Conservation (phyloP, 768 basidiomycete species). For the Kwoniella pini region DNA sequence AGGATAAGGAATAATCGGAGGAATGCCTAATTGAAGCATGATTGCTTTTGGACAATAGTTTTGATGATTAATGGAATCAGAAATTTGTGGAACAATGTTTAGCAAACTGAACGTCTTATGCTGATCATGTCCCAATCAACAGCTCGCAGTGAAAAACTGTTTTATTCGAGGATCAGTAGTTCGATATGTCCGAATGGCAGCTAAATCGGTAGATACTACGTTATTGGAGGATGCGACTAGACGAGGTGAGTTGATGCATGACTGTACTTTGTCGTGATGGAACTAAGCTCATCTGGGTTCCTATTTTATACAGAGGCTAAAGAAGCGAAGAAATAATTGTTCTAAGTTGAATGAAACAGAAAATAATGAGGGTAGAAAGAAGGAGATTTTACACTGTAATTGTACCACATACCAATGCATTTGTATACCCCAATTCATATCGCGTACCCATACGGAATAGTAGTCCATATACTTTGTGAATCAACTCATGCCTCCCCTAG, state of each 20-base stretch:
- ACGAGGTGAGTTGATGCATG: slow-evolving; percentile 65
- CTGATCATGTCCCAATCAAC: too few species aligned
- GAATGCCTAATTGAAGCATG: too few species aligned
- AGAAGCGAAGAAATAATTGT: slow-evolving; percentile 46
- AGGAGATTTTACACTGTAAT: neutral
- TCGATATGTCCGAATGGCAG: slow-evolving; percentile 91
- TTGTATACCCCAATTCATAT: too few species aligned
- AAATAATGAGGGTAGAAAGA: neutral
- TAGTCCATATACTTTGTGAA: too few species aligned
- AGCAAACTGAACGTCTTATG: too few species aligned
- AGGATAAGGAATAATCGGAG: too few species aligned
- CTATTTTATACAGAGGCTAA: slow-evolving; percentile 41
- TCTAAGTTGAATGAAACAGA: neutral
- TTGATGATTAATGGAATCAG: too few species aligned
- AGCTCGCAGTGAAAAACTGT: slow-evolving; percentile 99
- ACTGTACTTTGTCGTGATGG: too few species aligned
- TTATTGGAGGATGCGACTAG: slow-evolving; percentile 94
- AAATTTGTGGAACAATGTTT: too few species aligned
- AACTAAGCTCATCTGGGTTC: slow-evolving; percentile 13
- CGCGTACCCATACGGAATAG: neutral
- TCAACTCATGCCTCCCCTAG: too few species aligned
- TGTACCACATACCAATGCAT: slow-evolving; percentile 28
- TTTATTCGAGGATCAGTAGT: slow-evolving; percentile 99
- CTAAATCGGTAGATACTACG: slow-evolving; percentile 91
- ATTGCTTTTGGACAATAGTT: too few species aligned